Evolutionary conservation across 768 basidiomycete genomes (phyloP).

Genomic region (Tylopilus balloui): DNA sequence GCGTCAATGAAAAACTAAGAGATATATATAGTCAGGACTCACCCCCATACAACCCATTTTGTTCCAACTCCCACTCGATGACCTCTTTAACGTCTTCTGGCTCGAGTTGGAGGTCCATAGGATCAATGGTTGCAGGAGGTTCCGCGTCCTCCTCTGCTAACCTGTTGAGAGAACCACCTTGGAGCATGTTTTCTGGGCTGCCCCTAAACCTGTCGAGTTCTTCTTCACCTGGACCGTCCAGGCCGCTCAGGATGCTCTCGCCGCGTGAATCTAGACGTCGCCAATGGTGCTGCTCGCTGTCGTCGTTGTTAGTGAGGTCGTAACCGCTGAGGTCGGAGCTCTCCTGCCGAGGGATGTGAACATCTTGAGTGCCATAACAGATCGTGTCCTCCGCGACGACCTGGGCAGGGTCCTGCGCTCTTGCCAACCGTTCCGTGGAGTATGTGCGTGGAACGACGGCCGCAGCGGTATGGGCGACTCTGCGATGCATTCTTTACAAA

Average conservation of each 20-base stretch:
- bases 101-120: constrained; percentile 16
- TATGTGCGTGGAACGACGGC: constrained; percentile 25
- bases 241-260: constrained; percentile 31
- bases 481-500: constrained; percentile 25
- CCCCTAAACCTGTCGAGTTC: constrained; percentile 21
- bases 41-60: constrained; percentile 50
- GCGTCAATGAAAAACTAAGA: neutral
- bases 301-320: constrained; percentile 21
- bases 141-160: constrained; percentile 38
- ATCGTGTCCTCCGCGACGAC: constrained; percentile 12
- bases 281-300: constrained; percentile 26
- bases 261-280: constrained; percentile 30
- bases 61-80: constrained; percentile 43
- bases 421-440: constrained; percentile 13
- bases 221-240: constrained; percentile 24
- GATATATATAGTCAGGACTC: constrained; percentile 12
- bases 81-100: constrained; percentile 39
- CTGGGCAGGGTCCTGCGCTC: constrained; percentile 16
- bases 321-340: constrained; percentile 18
- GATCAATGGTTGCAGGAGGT: constrained; percentile 4
- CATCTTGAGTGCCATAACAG: constrained; percentile 15
- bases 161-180: constrained; percentile 27
- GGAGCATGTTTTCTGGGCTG: constrained; percentile 36
- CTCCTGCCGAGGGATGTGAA: constrained; percentile 9
- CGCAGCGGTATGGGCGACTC: constrained; percentile 30